A percentile compares a stretch with the other conserved stretches of the same genome.
These are phyloP conservation scores for Suillus subaureus DNA, from an alignment of 768 basidiomycete species.

Conservation along the genomic window DNA sequence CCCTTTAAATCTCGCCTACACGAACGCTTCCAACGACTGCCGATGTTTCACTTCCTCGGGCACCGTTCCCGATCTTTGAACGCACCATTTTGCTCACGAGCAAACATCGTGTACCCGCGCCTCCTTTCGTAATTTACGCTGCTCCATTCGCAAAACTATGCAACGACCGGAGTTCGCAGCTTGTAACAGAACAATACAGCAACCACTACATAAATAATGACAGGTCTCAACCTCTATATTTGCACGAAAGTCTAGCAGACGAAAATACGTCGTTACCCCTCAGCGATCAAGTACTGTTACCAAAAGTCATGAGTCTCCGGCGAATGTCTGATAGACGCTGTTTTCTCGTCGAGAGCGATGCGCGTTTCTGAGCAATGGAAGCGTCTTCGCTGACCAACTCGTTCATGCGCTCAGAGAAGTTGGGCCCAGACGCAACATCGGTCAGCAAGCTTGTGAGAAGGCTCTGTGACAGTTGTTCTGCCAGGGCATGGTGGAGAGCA, in stretches of 20 bases:
- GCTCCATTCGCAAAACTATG: no score
- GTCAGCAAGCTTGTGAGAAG: slow-evolving; percentile 38
- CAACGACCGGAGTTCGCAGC: no score
- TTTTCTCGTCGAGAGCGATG: slow-evolving; percentile 36
- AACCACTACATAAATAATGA: background rate
- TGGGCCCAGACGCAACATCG: slow-evolving; percentile 16
- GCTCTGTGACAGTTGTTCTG: slow-evolving; percentile 33
- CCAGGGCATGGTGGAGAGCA: slow-evolving; percentile 43
- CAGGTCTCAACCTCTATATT: background rate
- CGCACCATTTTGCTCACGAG: no score
- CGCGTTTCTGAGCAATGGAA: slow-evolving; percentile 34
- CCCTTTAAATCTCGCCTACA: no score
- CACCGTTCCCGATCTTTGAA: no score
- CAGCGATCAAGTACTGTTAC: background rate
- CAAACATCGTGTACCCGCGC: no score
- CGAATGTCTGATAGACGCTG: slow-evolving; percentile 42
- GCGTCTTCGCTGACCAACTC: slow-evolving; percentile 50
- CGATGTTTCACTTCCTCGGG: no score
- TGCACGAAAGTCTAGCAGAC: background rate
- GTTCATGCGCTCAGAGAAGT: slow-evolving; percentile 35
- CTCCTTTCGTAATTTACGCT: no score
- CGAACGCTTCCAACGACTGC: no score
- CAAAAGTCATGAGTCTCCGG: slow-evolving; percentile 35
- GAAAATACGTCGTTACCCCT: background rate
- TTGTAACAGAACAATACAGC: background rate